Conservation (phyloP, 225 moss, liverwort and hornwort genomes). For the Rhytidiadelphus loreus region DNA sequence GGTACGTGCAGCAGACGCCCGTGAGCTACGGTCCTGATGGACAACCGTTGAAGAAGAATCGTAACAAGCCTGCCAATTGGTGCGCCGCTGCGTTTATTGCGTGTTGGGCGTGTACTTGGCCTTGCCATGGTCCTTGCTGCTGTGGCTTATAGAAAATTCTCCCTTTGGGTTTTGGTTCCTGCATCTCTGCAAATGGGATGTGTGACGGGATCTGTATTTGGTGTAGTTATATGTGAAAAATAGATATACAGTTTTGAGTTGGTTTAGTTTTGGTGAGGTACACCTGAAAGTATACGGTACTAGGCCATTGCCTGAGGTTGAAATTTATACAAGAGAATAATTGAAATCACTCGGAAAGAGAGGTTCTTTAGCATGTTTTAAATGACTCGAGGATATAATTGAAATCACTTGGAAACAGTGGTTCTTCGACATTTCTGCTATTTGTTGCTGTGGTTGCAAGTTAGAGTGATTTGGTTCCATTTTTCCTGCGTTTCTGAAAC, state of each 20-base stretch:
- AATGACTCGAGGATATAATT: not conserved
- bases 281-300: not conserved
- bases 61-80: constrained; percentile 18
- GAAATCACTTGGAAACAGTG: not conserved
- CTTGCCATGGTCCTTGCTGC: constrained; percentile 51
- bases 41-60: constrained; percentile 18
- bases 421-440: not conserved
- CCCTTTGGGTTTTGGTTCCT: not conserved
- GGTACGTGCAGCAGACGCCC: constrained; percentile 11
- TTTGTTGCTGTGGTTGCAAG: not conserved
- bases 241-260: not conserved
- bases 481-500: not conserved
- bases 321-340: not conserved
- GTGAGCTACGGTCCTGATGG: constrained; percentile 18
- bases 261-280: not conserved
- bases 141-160: constrained; percentile 15
- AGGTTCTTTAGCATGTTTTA: not conserved
- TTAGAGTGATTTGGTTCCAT: not conserved
- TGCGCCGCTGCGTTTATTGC: constrained; percentile 35
- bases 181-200: not conserved
- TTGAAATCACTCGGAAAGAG: not conserved
- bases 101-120: constrained; percentile 59
- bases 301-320: constrained; percentile 3
- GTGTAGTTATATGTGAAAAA: not conserved
- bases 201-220: not conserved